These are phyloP conservation scores for Silene uniflora DNA, from an alignment of 148 eudicot genomes.

Conservation along the genomic window DNA sequence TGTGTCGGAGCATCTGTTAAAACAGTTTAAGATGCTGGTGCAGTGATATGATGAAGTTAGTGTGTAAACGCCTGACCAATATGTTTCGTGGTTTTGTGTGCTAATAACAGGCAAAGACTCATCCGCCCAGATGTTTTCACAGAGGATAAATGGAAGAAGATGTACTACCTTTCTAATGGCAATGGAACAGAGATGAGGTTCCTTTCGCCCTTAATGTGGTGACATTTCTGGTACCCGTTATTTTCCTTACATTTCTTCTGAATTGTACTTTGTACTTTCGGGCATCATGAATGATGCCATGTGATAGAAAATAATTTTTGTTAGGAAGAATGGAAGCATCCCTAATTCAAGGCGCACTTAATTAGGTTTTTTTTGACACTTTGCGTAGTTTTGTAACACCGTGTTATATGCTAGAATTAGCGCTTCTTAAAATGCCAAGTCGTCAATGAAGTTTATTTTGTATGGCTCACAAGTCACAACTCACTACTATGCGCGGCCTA, in stretches of 20 bases:
- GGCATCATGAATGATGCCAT: constrained; percentile 9
- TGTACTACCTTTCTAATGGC: constrained; percentile 80
- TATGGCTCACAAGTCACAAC: neutral
- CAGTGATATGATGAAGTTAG: too few species aligned
- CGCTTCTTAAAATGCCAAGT: neutral
- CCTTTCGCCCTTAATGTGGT: constrained; percentile 78
- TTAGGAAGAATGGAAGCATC: neutral
- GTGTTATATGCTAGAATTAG: neutral
- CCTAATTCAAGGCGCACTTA: constrained; percentile 1
- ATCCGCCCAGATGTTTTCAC: constrained; percentile 79
- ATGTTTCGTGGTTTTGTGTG: constrained; percentile 9
- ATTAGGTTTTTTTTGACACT: neutral
- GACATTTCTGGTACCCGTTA: constrained; percentile 19
- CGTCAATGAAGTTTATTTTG: neutral
- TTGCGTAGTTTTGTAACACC: neutral
- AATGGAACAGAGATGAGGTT: constrained; percentile 95
- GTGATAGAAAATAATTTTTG: neutral
- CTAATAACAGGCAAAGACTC: constrained; percentile 73
- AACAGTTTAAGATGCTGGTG: too few species aligned
- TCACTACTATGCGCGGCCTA: too few species aligned
- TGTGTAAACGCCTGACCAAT: neutral
- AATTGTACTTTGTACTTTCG: constrained; percentile 7
- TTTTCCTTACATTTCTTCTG: neutral
- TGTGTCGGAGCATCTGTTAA: too few species aligned
- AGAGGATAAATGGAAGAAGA: constrained; percentile 91